phyloP scores from a whole-genome alignment of 2,329 filamentous ascomycete genomes.

The Periconia sp. region DNA sequence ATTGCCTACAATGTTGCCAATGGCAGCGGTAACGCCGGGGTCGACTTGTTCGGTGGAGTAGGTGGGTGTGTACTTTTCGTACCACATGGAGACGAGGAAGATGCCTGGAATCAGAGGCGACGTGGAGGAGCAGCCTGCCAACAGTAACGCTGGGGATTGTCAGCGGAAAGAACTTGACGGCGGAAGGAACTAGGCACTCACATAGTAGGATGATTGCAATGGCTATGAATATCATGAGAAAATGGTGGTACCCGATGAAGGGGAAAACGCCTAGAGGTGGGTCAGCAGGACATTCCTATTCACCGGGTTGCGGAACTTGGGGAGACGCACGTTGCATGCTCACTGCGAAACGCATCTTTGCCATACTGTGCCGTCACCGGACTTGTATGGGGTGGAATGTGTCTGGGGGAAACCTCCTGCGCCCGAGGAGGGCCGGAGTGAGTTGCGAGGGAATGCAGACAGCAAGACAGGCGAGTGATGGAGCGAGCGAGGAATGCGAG shows the following conservation, averaged over 20 bases:
- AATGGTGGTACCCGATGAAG: slow-evolving; percentile 72
- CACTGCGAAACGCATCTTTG: slow-evolving; percentile 53
- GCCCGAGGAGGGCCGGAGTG: slow-evolving; percentile 46
- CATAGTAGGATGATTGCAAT: slow-evolving; percentile 92
- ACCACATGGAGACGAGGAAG: slow-evolving; percentile 98
- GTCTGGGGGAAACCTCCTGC: slow-evolving; percentile 29
- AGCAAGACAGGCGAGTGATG: background rate
- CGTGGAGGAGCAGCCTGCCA: slow-evolving; percentile 95
- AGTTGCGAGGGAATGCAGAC: background rate
- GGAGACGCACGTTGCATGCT: slow-evolving; percentile 51
- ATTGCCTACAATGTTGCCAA: slow-evolving; percentile 84
- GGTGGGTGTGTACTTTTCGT: slow-evolving; percentile 78
- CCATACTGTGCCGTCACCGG: slow-evolving; percentile 43
- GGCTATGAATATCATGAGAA: slow-evolving; percentile 96
- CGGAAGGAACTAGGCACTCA: slow-evolving; percentile 53
- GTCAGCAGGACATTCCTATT: slow-evolving; percentile 26
- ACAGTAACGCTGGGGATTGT: slow-evolving; percentile 69
- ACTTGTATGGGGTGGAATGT: slow-evolving; percentile 21
- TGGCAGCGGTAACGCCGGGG: slow-evolving; percentile 81
- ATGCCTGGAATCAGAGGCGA: slow-evolving; percentile 93
- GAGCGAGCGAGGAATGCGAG: background rate
- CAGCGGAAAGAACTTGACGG: slow-evolving; percentile 14
- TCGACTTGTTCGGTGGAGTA: slow-evolving; percentile 88
- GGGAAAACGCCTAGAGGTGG: slow-evolving; percentile 56
- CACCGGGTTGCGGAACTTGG: background rate